Base-by-base conservation (phyloP, 164 flowering plant species). In the Chloranthus sessilifolius region DNA sequence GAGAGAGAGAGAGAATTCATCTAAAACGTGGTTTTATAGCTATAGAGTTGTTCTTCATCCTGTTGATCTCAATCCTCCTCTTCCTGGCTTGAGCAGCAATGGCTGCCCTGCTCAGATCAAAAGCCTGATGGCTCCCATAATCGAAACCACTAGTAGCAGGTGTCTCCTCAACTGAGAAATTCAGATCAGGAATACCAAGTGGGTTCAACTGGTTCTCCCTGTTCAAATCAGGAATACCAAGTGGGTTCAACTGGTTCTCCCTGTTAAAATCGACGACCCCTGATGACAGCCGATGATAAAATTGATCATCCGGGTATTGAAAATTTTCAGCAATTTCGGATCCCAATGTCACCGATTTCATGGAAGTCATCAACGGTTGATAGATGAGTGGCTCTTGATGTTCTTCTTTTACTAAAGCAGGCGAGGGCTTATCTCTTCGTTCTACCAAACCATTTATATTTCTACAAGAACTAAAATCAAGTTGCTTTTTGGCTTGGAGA, bases 1-100 rank as follows among this genome's bases (percentile, higher is more conserved):
- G 10, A 8, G 16, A 24, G 26, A 20, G 11, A 43, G 15, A 2
- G 21, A n/a, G n/a, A n/a, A n/a, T 42, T 42, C 46, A 42, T 42
- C 46, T 42, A 17, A 42, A 42, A 11, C 46, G 46, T 26, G 29
- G 48, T 44, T 26, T 44, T 1, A 25, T 12, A 31, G 19, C 1
- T 17, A n/a, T 15, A 44, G 42, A 37, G 45, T 38, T 69, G 45
- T 38, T 69, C 66, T 73, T 80, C 30, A 20, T 34, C 50, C 62
- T 44, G 37, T 54, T 62, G 16, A 68, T 69, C 42, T 58, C 59
- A 27, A 67, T 53, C 62, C 81, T 67, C 34, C 50, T 67, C 58
- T 43, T 63, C 47, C 82, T 71, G 0, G 82, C 80, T 19, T 68
- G 60, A 52, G 80, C 72, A 9, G 73, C 75, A 38, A 52, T 30